A percentile compares a stretch with the other conserved stretches of the same genome.
Conservation (phyloP, 441 rosid species). For the Iberis amara region DNA sequence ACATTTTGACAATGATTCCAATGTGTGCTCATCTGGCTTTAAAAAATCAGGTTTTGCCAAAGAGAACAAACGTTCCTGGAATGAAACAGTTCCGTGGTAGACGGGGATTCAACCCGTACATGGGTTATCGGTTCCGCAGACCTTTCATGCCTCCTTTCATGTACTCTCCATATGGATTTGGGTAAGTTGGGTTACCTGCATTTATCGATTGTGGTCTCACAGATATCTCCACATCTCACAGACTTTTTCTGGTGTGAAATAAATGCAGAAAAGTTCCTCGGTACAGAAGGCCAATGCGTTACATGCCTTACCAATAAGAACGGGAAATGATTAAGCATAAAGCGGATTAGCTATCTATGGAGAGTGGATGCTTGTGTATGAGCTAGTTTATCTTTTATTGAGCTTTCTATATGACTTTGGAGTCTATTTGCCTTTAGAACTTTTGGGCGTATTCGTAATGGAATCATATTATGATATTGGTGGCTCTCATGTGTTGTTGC, state of each 20-base stretch:
- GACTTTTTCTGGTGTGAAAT: too few species aligned
- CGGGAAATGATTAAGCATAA: slow-evolving; percentile 2
- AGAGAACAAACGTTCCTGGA: slow-evolving; percentile 72
- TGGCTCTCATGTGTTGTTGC: too few species aligned
- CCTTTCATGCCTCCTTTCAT: slow-evolving; percentile 30
- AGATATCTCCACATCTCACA: too few species aligned
- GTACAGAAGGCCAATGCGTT: slow-evolving; percentile 80
- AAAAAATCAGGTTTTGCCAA: slow-evolving; percentile 53
- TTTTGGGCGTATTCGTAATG: slow-evolving; percentile 1
- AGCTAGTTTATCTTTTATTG: slow-evolving; percentile 12
- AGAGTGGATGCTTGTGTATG: neutral
- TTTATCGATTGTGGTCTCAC: too few species aligned
- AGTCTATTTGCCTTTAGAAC: slow-evolving; percentile 11
- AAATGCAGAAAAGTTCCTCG: slow-evolving; percentile 76
- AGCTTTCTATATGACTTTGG: slow-evolving; percentile 21
- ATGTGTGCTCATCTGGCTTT: too few species aligned
- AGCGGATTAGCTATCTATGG: neutral
- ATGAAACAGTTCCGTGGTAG: slow-evolving; percentile 70
- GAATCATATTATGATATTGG: too few species aligned
- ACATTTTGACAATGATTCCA: too few species aligned
- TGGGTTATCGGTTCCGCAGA: slow-evolving; percentile 35
- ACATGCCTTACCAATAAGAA: slow-evolving; percentile 75
- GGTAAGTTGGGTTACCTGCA: slow-evolving; percentile 28
- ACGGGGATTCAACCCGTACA: slow-evolving; percentile 57
- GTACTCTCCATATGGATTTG: slow-evolving; percentile 52